These are phyloP conservation scores for Clohesyomyces aquaticus DNA, from an alignment of 495 filamentous ascomycete genomes.

Conservation along the genomic window DNA sequence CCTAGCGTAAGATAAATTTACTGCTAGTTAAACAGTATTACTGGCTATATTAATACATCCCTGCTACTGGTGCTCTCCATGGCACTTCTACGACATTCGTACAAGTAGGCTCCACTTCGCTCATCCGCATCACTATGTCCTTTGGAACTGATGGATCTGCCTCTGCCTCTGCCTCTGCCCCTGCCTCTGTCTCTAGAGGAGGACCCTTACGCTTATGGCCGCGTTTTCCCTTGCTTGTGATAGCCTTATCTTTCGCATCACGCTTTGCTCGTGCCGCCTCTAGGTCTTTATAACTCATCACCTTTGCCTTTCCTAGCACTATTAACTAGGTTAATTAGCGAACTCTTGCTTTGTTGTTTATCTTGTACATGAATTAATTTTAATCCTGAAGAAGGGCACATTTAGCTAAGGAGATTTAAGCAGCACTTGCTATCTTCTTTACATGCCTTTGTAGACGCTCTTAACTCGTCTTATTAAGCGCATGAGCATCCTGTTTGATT, in stretches of 20 bases:
- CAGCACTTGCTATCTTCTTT: background rate
- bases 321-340: conserved; percentile 3
- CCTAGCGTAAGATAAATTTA: background rate
- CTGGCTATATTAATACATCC: background rate
- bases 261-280: background rate
- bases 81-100: background rate
- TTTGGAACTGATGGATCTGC: background rate
- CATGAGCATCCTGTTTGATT: background rate
- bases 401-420: background rate
- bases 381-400: background rate
- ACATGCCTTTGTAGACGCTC: background rate
- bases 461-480: background rate
- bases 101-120: too few relatives aligned
- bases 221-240: background rate
- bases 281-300: background rate
- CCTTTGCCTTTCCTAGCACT: conserved; percentile 14
- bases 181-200: background rate
- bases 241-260: background rate
- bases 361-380: background rate
- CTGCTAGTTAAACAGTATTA: background rate
- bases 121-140: too few relatives aligned
- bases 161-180: background rate
- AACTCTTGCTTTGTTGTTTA: conserved; percentile 1
- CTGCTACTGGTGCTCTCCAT: background rate
- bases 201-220: conserved; percentile 1